These are phyloP conservation scores for Ophiocordyceps camponoti-leonardi DNA, from an alignment of 2,329 filamentous ascomycete species.

Conservation along the genomic window DNA sequence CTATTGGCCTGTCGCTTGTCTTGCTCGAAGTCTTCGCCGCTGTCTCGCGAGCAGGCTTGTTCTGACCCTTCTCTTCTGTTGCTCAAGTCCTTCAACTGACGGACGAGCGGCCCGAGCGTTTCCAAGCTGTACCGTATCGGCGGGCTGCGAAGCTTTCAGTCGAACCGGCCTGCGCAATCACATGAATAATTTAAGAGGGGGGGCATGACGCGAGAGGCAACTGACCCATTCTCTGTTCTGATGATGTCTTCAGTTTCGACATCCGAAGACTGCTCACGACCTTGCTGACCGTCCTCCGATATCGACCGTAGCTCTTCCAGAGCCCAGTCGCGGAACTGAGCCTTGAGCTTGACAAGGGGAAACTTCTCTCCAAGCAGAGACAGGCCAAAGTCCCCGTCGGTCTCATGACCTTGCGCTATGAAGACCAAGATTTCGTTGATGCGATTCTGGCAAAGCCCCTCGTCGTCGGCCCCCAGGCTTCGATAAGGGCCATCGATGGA, in stretches of 20 bases:
- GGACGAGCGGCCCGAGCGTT: too few relatives aligned
- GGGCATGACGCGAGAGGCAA: not conserved
- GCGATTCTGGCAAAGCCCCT: not conserved
- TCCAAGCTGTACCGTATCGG: too few relatives aligned
- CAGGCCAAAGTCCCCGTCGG: not conserved
- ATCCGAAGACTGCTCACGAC: not conserved
- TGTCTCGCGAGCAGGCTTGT: too few relatives aligned
- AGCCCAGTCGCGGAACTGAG: not conserved
- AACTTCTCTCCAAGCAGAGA: not conserved
- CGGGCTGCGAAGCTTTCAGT: too few relatives aligned
- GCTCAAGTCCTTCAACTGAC: too few relatives aligned
- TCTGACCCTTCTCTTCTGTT: too few relatives aligned
- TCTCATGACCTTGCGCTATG: not conserved
- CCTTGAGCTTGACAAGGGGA: not conserved
- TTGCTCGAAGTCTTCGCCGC: too few relatives aligned
- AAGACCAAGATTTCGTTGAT: not conserved
- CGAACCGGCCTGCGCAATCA: too few relatives aligned
- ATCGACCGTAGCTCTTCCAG: not conserved
- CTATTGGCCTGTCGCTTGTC: too few relatives aligned
- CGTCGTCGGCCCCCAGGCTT: conserved; percentile 5
- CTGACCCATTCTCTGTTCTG: not conserved
- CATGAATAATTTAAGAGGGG: too few relatives aligned
- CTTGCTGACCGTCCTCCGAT: not conserved
- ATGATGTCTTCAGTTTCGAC: not conserved
- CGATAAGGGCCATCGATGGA: conserved; percentile 10